Evolutionary conservation across 108 stramenopile genomes (phyloP).

Genomic region (Schizochytrium sp.): DNA sequence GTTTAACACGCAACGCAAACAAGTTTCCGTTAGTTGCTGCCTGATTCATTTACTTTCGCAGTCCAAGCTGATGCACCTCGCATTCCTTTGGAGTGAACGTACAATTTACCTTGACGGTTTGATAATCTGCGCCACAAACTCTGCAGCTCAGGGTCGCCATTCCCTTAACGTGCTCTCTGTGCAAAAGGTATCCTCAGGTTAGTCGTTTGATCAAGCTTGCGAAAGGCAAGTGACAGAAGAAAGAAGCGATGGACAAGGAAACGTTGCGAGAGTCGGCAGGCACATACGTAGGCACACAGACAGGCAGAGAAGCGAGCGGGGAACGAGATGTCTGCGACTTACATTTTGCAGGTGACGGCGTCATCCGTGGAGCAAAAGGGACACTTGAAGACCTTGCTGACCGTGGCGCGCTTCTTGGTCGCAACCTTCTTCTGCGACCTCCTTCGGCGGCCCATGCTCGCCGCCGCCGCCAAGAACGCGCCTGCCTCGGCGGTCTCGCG

Average conservation of each 20-base stretch:
- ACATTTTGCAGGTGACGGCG: conserved; percentile 15
- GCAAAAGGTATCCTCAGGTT: not conserved
- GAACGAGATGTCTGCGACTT: not conserved
- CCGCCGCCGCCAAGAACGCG: not conserved
- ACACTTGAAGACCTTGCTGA: conserved; percentile 4
- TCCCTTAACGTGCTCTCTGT: not conserved
- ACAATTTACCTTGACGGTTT: conserved; percentile 8
- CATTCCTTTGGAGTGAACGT: not conserved
- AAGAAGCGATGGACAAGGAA: no score
- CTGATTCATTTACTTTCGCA: no score
- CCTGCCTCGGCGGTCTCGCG: not conserved
- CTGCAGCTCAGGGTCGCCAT: not conserved
- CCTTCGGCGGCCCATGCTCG: not conserved
- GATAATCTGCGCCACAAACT: not conserved
- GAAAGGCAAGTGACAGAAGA: no score
- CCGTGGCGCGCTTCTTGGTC: conserved; percentile 9
- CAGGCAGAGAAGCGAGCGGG: no score
- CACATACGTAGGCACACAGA: no score
- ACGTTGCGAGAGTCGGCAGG: no score
- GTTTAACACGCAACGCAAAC: not conserved
- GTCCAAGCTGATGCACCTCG: no score
- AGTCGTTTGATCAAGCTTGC: no score
- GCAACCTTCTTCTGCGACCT: not conserved
- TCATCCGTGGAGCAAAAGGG: conserved; percentile 6
- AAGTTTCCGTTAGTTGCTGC: not conserved